Percentiles rank a stretch among this genome's conserved stretches.
Conservation (phyloP, 345 rosid species). For the Barbarea vulgaris region DNA sequence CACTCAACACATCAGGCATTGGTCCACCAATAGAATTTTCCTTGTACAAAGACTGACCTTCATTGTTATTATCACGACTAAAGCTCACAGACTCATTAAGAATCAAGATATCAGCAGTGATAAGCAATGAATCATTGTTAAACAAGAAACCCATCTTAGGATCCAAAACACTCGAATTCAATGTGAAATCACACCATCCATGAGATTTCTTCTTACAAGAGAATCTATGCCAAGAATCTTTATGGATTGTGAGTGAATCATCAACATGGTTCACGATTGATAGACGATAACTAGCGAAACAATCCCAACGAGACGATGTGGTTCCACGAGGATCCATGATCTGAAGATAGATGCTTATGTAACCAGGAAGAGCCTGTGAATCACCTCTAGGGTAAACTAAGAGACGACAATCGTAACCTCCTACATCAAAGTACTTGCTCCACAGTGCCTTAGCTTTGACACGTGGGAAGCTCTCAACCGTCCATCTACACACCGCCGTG, state of each 20-base stretch:
- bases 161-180: constrained; percentile 79
- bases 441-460: constrained; percentile 88
- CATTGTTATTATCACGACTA: constrained; percentile 76
- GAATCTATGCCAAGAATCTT: constrained; percentile 99
- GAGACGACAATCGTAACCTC: constrained; percentile 96
- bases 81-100: constrained; percentile 85
- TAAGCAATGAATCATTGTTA: constrained; percentile 67
- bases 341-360: constrained; percentile 88
- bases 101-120: constrained; percentile 89
- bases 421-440: constrained; percentile 99
- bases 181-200: constrained; percentile 99
- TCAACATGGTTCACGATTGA: constrained; percentile 76
- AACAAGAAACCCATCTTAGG: constrained; percentile 78
- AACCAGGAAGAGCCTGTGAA: constrained; percentile 93
- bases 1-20: constrained; percentile 81
- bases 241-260: constrained; percentile 86
- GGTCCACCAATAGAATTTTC: constrained; percentile 65
- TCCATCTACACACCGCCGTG: constrained; percentile 91
- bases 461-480: constrained; percentile 76
- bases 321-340: constrained; percentile 97
- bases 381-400: constrained; percentile 95
- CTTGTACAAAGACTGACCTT: constrained; percentile 54
- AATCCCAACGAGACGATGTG: constrained; percentile 87
- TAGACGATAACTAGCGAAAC: constrained; percentile 94
- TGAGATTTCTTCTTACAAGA: constrained; percentile 96